phyloP scores from a whole-genome alignment of 2,329 filamentous ascomycete species.

The Exophiala dermatitidis region DNA sequence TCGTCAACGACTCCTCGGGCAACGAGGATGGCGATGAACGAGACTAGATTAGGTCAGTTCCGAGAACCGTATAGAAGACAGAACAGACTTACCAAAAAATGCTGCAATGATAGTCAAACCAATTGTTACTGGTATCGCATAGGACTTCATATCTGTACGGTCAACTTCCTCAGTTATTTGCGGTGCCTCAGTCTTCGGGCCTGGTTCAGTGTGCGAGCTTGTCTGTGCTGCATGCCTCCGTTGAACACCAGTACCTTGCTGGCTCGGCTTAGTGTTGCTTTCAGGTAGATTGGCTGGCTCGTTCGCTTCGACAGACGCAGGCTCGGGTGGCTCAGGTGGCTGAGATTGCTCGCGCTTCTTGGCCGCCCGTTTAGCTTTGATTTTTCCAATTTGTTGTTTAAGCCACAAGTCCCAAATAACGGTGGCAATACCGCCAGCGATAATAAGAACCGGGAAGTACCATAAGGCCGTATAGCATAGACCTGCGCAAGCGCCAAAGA shows the following conservation, averaged over 20 bases:
- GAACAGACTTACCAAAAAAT: constrained; percentile 44
- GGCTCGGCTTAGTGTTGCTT: too few relatives aligned
- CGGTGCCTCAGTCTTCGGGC: too few relatives aligned
- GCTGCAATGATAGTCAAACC: constrained; percentile 34
- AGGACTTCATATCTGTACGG: too few relatives aligned
- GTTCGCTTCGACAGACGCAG: background rate
- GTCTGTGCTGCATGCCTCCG: too few relatives aligned
- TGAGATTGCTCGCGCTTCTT: background rate
- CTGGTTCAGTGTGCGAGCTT: too few relatives aligned
- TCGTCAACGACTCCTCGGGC: constrained; percentile 33
- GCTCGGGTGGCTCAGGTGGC: background rate
- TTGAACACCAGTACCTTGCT: too few relatives aligned
- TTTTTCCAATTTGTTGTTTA: constrained; percentile 42
- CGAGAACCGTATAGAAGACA: background rate
- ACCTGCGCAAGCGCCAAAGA: constrained; percentile 56
- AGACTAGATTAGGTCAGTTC: constrained; percentile 29
- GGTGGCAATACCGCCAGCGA: constrained; percentile 47
- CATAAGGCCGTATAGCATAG: constrained; percentile 65
- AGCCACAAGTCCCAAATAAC: constrained; percentile 52
- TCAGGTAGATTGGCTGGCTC: too few relatives aligned
- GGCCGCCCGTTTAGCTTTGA: background rate
- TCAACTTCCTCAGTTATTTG: too few relatives aligned
- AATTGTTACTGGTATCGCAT: background rate
- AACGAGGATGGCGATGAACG: constrained; percentile 48
- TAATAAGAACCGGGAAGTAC: constrained; percentile 64